A percentile compares a stretch with the other conserved stretches of the same genome.
These are phyloP conservation scores for Tricholoma sp. DNA, from an alignment of 768 basidiomycete genomes.

Conservation along the genomic window DNA sequence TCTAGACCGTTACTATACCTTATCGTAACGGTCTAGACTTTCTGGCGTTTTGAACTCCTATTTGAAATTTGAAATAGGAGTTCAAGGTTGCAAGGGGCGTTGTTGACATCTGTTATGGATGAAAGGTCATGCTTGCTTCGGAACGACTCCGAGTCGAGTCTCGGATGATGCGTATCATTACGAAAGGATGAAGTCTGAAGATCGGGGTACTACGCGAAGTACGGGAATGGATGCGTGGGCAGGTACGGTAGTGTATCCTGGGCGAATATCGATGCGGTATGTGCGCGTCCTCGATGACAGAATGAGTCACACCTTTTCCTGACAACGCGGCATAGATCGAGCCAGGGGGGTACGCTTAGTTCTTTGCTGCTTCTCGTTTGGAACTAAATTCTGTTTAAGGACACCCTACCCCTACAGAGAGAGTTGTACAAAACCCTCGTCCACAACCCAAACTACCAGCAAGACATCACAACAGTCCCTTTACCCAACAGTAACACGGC, in stretches of 20 bases:
- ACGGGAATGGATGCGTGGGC: slow-evolving; percentile 71
- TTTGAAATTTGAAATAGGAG: too few species aligned
- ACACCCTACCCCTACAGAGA: too few species aligned
- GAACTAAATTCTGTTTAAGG: slow-evolving; percentile 12
- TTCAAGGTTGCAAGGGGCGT: too few species aligned
- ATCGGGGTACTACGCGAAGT: slow-evolving; percentile 65
- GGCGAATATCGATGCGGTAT: slow-evolving; percentile 53
- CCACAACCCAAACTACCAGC: too few species aligned
- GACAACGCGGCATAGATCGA: slow-evolving; percentile 39
- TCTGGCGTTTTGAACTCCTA: too few species aligned
- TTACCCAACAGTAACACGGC: slow-evolving; percentile 5
- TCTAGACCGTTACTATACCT: too few species aligned
- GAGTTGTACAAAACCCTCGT: slow-evolving; percentile 18
- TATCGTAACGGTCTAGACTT: too few species aligned
- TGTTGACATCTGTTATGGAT: too few species aligned
- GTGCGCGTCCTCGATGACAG: not conserved
- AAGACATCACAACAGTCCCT: slow-evolving; percentile 11
- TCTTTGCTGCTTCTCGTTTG: slow-evolving; percentile 70
- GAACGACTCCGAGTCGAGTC: slow-evolving; percentile 63
- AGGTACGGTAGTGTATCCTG: slow-evolving; percentile 52
- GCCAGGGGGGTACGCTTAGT: slow-evolving; percentile 49
- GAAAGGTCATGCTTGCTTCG: slow-evolving; percentile 42
- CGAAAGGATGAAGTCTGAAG: slow-evolving; percentile 42
- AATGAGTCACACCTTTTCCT: not conserved
- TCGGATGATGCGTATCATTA: slow-evolving; percentile 52